These are phyloP conservation scores for Prunus campanulata DNA, from an alignment of 306 rosid genomes.

Conservation along the genomic window DNA sequence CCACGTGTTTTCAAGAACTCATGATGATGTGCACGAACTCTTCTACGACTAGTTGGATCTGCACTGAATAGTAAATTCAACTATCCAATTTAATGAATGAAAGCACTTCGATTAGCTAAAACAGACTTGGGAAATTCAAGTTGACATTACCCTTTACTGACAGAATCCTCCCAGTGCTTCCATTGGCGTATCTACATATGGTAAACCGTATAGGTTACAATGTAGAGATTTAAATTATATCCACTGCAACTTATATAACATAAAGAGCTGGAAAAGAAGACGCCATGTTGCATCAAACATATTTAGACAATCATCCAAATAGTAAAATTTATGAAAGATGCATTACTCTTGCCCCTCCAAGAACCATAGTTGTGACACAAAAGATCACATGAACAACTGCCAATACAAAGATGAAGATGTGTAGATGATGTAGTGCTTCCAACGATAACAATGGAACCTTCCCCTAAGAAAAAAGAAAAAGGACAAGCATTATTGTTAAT, in stretches of 20 bases:
- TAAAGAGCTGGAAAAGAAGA: neutral
- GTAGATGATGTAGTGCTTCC: constrained; percentile 87
- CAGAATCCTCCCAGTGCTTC: constrained; percentile 66
- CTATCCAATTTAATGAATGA: neutral
- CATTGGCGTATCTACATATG: constrained; percentile 57
- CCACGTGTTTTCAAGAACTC: constrained; percentile 39
- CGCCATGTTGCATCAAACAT: neutral
- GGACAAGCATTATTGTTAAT: neutral
- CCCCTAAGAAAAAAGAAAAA: constrained; percentile 46
- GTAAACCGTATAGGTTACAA: constrained; percentile 4
- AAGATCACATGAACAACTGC: constrained; percentile 79
- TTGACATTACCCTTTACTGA: constrained; percentile 31
- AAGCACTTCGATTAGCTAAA: constrained; percentile 9
- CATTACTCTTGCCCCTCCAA: constrained; percentile 71
- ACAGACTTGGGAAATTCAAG: constrained; percentile 14
- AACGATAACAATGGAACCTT: constrained; percentile 67
- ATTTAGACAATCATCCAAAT: neutral
- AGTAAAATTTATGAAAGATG: neutral
- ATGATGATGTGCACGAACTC: neutral
- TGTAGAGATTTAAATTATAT: neutral
- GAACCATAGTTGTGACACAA: constrained; percentile 75
- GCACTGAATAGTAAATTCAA: constrained; percentile 6
- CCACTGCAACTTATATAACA: neutral
- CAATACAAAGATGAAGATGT: constrained; percentile 84
- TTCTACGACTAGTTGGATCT: neutral